Base-by-base conservation (phyloP, 495 filamentous ascomycete species). In the Aspergillus funiculosus region DNA sequence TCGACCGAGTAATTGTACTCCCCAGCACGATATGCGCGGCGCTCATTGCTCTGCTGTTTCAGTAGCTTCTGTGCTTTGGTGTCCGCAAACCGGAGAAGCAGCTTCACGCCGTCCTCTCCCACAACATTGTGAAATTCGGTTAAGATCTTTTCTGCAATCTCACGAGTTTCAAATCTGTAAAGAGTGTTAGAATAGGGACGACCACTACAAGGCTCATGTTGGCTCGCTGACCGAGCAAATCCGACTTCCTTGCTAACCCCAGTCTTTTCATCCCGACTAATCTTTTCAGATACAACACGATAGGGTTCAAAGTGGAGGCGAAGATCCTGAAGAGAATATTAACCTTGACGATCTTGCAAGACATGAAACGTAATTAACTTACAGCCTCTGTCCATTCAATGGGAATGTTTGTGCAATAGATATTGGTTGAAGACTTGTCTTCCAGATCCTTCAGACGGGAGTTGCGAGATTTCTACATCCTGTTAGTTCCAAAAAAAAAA, bases 351-450 rank as follows among this genome's bases (percentile, higher is more conserved):
- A 26, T 3, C 18, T 0, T 5, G 18, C 19, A 14, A 17, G 10
- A 9, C 22, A 18, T 9, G 25, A 19, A 5, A 6, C 1, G 20
- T 14, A 15, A 25, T 15, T 17, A 26, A 71, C 80, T 60, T 69
- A 89, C 89, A 51, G 86, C 80, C 67, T 97, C 92, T 35, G 83
- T 91, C 77, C 94, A 86, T 47, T 80, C 78, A 56, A 84, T 84
- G 5, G 94, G 92, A 30, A 99, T 76, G 64, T 97, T 97, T 10
- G 92, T 97, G 38, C 95, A 83, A 58, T 99, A 99, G 36, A 99
- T 79, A 56, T 99, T 99, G 43, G 91, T 95, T 35, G 92, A 96
- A 24, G 62, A 52, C 26, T 81, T 82, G 58, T 97, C 88, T 39
- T 86, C 83, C 50, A 95, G 79, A 36, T 87, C 88, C 69, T 96